Evolutionary conservation across 805 yeast genomes (phyloP), one percentile per base, ranked within the genome.

Genomic region (Hermanozyma aechmeae): DNA sequence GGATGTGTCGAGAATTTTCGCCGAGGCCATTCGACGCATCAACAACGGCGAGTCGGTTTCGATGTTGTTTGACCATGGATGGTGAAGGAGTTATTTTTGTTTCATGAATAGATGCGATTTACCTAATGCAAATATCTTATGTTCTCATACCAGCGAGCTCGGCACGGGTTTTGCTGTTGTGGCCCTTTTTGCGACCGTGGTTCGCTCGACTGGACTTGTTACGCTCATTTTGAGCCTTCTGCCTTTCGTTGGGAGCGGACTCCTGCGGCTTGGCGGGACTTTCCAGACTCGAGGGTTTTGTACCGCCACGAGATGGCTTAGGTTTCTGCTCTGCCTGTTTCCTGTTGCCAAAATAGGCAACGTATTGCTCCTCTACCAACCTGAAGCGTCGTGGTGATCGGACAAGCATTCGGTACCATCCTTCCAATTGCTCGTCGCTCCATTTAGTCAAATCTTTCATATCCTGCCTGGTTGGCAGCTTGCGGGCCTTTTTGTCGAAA

Each of bases 11-110:
- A 65, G 81, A 33, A 73, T 92, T 13, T 80, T 92, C 44, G 96
- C 93, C 12, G 99, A 92, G 56, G 89, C 96, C 2, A 85, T 92
- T 25, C 70, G 99, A 52, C 71, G 99, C 53, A 89, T 92, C 28
- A 95, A 92, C 55, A 92, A 92, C 44, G 99, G 99, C 42, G 99
- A 92, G 61, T 76, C 89, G 11, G 95, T 92, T 12, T 79, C 94
- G 13, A 80, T 85, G 83, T 64, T 92, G 36, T 92, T 87, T 58
- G 96, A 86, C 45, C 87, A 82, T 43, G 93, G 76, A 2, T 69
- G 75, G 74, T 72, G 39, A 37, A n/a, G n/a, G n/a, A n/a, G n/a
- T n/a, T n/a, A n/a, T n/a, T n/a, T n/a, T n/a, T n/a, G n/a, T n/a
- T n/a, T n/a, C n/a, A n/a, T n/a, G n/a, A n/a, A n/a, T n/a, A n/a